Percentiles rank a stretch among this genome's conserved stretches.
These are phyloP conservation scores for Capsicum baccatum DNA, from an alignment of 257 asterid genomes.

Conservation along the genomic window DNA sequence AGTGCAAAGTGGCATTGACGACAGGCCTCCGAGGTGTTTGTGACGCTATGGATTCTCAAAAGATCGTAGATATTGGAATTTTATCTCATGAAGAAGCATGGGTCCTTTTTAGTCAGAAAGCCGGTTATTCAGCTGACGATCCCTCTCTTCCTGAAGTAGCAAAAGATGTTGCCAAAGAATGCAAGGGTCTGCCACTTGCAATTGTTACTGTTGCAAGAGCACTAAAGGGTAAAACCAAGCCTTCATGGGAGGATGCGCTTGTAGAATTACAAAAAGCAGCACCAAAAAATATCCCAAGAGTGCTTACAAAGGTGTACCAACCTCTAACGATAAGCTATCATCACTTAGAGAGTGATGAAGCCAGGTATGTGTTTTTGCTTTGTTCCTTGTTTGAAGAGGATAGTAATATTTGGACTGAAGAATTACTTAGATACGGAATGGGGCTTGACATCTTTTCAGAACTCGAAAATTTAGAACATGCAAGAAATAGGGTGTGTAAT, in stretches of 20 bases:
- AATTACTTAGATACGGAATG: constrained; percentile 25
- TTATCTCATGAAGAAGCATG: constrained; percentile 19
- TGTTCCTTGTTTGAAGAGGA: constrained; percentile 31
- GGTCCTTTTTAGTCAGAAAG: constrained; percentile 9
- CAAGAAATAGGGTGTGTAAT: constrained; percentile 24
- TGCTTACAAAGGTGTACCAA: constrained; percentile 23
- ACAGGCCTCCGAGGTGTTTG: constrained; percentile 12
- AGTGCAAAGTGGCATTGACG: constrained; percentile 20
- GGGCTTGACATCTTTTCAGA: constrained; percentile 13
- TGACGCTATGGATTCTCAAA: constrained; percentile 6
- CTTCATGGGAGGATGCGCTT: constrained; percentile 26
- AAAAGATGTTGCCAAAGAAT: constrained; percentile 14
- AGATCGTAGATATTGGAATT: neutral
- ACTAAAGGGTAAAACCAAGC: neutral
- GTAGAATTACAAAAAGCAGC: neutral
- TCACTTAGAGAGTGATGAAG: constrained; percentile 23
- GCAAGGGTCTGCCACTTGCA: constrained; percentile 35
- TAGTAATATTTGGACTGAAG: neutral
- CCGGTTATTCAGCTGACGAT: neutral
- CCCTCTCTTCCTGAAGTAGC: neutral
- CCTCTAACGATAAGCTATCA: constrained; percentile 30
- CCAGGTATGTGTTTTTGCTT: constrained; percentile 28
- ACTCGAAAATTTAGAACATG: neutral
- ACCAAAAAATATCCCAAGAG: constrained; percentile 9
- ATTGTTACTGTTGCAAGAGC: constrained; percentile 22